Conservation (phyloP, 2,329 filamentous ascomycete species). For the Calonectria fujianensis region DNA sequence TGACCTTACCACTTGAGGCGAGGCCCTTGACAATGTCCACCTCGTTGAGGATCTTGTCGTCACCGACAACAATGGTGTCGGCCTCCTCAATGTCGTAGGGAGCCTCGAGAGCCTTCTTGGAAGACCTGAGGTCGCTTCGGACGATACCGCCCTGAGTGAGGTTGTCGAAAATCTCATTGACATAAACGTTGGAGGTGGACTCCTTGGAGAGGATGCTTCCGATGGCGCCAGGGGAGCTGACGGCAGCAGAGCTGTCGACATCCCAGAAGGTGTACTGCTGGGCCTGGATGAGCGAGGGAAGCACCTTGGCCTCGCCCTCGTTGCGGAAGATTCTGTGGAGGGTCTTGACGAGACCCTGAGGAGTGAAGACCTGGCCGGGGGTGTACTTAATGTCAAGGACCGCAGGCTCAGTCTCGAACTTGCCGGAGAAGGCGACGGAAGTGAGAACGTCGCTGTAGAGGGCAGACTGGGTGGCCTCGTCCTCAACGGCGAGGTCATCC, state of each 20-base stretch:
- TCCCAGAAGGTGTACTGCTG: conserved; percentile 98
- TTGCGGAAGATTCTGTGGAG: conserved; percentile 72
- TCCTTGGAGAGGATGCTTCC: conserved; percentile 81
- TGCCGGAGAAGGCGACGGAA: conserved; percentile 85
- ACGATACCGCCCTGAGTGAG: conserved; percentile 84
- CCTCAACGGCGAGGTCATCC: conserved; percentile 82
- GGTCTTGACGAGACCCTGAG: conserved; percentile 71
- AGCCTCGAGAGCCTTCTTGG: conserved; percentile 88
- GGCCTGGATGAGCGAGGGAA: conserved; percentile 71
- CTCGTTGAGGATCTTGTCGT: conserved; percentile 86
- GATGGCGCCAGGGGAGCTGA: conserved; percentile 77
- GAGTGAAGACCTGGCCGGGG: conserved; percentile 76
- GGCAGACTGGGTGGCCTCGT: conserved; percentile 85
- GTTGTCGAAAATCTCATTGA: conserved; percentile 79
- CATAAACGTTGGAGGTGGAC: conserved; percentile 77
- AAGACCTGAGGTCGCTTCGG: conserved; percentile 89
- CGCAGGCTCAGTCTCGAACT: conserved; percentile 76
- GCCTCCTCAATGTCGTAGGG: conserved; percentile 88
- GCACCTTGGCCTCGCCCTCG: conserved; percentile 69
- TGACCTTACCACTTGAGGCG: conserved; percentile 81
- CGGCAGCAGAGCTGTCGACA: conserved; percentile 82
- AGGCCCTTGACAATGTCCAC: conserved; percentile 83
- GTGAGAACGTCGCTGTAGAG: conserved; percentile 95
- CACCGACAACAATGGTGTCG: conserved; percentile 85
- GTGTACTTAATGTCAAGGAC: conserved; percentile 94